Percentiles rank a stretch among this genome's conserved stretches.
Evolutionary conservation across 805 yeast genomes (phyloP).

Genomic region (Lachancea thermotolerans): DNA sequence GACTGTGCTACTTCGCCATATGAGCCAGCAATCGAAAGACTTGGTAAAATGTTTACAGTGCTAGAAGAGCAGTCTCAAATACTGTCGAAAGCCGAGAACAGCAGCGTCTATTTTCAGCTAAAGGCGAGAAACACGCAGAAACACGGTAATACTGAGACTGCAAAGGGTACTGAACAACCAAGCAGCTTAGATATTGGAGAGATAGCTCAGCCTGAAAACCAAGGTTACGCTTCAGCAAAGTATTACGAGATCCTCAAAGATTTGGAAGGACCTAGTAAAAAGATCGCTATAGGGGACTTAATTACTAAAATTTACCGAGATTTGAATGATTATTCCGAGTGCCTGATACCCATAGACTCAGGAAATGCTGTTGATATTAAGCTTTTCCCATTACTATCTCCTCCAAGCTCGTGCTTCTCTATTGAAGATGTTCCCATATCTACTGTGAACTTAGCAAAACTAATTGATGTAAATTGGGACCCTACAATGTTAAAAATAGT

Average conservation of each 20-base stretch:
- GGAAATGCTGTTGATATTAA: constrained; percentile 90
- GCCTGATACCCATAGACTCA: constrained; percentile 86
- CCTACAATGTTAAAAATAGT: constrained; percentile 88
- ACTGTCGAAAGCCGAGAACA: constrained; percentile 50
- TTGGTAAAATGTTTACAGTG: constrained; percentile 84
- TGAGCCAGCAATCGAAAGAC: constrained; percentile 74
- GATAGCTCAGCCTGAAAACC: constrained; percentile 1
- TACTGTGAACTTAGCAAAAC: constrained; percentile 63
- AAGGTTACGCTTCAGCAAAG: constrained; percentile 13
- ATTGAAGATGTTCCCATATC: constrained; percentile 88
- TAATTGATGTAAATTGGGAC: constrained; percentile 93
- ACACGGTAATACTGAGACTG: constrained; percentile 2
- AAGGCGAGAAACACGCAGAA: constrained; percentile 13
- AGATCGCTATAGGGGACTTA: constrained; percentile 59
- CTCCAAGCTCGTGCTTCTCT: constrained; percentile 68
- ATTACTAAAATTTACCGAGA: constrained; percentile 92
- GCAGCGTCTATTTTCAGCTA: constrained; percentile 32
- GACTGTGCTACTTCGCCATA: constrained; percentile 78
- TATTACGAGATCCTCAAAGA: constrained; percentile 27
- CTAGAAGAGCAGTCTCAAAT: constrained; percentile 83
- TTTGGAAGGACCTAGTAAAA: constrained; percentile 17
- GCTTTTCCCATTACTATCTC: constrained; percentile 79
- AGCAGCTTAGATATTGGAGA: not conserved
- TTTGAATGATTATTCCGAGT: constrained; percentile 89
- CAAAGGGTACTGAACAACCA: not conserved